Evolutionary conservation across 768 basidiomycete genomes (phyloP).

Genomic region (Panus rudis): DNA sequence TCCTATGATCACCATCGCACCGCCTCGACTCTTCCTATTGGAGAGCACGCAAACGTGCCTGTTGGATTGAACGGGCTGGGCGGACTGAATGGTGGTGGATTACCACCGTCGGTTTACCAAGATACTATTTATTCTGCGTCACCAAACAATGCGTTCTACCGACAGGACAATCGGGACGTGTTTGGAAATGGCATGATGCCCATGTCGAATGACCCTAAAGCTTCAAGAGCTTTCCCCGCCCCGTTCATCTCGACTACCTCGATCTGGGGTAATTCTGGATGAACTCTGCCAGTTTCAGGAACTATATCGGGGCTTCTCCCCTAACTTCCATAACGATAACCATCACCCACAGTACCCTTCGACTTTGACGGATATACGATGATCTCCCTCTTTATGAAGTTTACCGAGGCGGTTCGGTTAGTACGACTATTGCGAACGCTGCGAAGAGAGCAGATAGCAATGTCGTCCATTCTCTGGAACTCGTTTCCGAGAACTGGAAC

Average conservation of each 20-base stretch:
- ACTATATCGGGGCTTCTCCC: neutral
- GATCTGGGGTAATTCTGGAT: neutral
- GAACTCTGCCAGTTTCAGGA: neutral
- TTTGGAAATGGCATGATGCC: neutral
- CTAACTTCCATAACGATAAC: neutral
- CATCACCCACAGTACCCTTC: neutral
- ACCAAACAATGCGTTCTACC: neutral
- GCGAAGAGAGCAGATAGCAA: no score
- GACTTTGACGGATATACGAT: neutral
- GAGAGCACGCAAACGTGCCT: neutral
- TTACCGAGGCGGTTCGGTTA: no score
- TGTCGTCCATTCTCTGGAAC: no score
- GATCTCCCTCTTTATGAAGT: neutral
- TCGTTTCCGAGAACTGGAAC: no score
- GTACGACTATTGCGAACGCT: no score
- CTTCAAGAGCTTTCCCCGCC: neutral
- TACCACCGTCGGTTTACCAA: neutral
- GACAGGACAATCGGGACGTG: neutral
- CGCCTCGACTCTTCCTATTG: neutral
- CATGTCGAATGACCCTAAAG: neutral
- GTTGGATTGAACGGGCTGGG: neutral
- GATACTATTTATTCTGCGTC: conserved; percentile 1
- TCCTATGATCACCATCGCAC: no score
- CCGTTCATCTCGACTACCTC: neutral
- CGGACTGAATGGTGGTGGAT: neutral